phyloP scores from a whole-genome alignment of 257 asterid species.

The Eucommia ulmoides region DNA sequence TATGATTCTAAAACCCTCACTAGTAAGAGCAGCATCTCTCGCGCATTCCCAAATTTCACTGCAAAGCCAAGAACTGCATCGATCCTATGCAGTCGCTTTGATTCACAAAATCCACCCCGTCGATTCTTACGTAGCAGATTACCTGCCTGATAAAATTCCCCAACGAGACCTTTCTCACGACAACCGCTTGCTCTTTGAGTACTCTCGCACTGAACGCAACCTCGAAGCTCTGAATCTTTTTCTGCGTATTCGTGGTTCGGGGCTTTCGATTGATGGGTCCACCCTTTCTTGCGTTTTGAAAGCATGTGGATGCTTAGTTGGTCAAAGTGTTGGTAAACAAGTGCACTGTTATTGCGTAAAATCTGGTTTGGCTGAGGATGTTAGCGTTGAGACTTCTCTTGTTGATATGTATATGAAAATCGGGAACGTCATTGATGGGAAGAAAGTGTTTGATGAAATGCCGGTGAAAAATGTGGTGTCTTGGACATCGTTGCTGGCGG shows the following conservation, averaged over 20 bases:
- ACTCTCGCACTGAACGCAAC: conserved; percentile 36
- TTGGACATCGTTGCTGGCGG: conserved; percentile 76
- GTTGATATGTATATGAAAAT: conserved; percentile 73
- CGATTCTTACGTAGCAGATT: conserved; percentile 15
- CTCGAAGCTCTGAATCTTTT: conserved; percentile 41
- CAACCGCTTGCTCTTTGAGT: conserved; percentile 52
- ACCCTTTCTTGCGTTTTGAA: conserved; percentile 63
- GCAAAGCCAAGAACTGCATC: conserved; percentile 15
- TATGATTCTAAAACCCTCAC: conserved; percentile 28
- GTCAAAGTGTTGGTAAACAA: conserved; percentile 43
- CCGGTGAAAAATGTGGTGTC: conserved; percentile 66
- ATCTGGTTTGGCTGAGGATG: conserved; percentile 50
- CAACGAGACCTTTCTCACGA: conserved; percentile 34
- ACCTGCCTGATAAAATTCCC: conserved; percentile 39
- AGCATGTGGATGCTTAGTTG: conserved; percentile 40
- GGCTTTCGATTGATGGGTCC: conserved; percentile 41
- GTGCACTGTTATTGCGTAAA: conserved; percentile 64
- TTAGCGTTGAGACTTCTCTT: conserved; percentile 77
- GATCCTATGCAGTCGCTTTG: conserved; percentile 15
- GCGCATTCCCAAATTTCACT: conserved; percentile 11
- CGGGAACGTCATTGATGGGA: conserved; percentile 35
- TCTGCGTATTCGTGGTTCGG: conserved; percentile 30
- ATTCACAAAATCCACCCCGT: neutral
- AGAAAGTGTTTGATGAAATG: conserved; percentile 60
- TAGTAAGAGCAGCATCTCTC: conserved; percentile 18